Evolutionary conservation across 75 land plant species (phyloP).

Genomic region (Isoetes taiwanensis): DNA sequence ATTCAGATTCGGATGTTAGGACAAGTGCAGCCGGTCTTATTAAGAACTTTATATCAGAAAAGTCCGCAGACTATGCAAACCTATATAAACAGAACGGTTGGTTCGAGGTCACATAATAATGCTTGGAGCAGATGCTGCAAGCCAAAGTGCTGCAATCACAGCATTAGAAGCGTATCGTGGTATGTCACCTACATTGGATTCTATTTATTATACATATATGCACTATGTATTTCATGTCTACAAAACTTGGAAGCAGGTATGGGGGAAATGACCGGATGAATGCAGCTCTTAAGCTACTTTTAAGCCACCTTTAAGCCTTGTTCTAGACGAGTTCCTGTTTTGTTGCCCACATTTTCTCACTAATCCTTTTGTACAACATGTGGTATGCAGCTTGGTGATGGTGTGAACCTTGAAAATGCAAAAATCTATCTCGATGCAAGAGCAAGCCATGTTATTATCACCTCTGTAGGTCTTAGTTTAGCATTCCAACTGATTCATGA

Average conservation of each 20-base stretch:
- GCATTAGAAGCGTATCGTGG: constrained; percentile 83
- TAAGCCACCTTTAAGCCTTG: too few species aligned
- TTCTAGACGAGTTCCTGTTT: too few species aligned
- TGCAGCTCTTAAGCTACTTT: too few species aligned
- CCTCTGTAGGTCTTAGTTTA: constrained; percentile 94
- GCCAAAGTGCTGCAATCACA: constrained; percentile 59
- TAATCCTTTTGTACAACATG: constrained; percentile 44
- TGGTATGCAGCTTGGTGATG: constrained; percentile 93
- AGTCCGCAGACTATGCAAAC: constrained; percentile 69
- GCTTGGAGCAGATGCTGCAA: constrained; percentile 85
- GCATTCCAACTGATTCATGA: too few species aligned
- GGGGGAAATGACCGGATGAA: too few species aligned
- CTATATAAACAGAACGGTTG: constrained; percentile 68
- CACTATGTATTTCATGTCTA: too few species aligned
- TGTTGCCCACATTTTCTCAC: not conserved
- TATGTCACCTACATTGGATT: too few species aligned
- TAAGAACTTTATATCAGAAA: constrained; percentile 82
- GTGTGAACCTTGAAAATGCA: constrained; percentile 67
- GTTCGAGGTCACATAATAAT: constrained; percentile 85
- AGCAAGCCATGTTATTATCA: constrained; percentile 96
- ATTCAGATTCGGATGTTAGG: constrained; percentile 27
- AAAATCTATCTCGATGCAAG: constrained; percentile 59
- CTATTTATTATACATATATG: too few species aligned
- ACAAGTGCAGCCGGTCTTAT: constrained; percentile 31
- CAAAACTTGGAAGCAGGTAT: too few species aligned